A percentile compares a stretch with the other conserved stretches of the same genome.
These are phyloP conservation scores for Neonothopanus nambi DNA, from an alignment of 1,284 basidiomycete genomes.

Conservation along the genomic window DNA sequence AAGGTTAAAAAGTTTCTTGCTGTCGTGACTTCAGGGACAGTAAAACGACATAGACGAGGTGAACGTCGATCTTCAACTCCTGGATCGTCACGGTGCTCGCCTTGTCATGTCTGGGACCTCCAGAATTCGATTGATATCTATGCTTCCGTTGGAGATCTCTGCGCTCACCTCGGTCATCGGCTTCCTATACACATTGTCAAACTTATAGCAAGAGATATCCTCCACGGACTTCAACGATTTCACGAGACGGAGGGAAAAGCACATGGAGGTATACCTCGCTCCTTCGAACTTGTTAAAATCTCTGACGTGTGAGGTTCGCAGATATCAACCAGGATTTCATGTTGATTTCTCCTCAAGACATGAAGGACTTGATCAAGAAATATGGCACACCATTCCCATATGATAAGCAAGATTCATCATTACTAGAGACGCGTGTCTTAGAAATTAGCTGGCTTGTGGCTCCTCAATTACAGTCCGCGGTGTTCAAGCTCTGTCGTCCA, in stretches of 20 bases:
- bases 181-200: constrained; percentile 28
- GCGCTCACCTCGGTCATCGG: constrained; percentile 23
- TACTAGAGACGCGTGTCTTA: no score
- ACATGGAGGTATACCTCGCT: constrained; percentile 22
- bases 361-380: constrained; percentile 23
- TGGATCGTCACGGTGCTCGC: constrained; percentile 13
- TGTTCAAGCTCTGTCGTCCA: constrained; percentile 20
- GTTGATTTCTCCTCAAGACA: constrained; percentile 22
- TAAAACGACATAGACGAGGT: background rate
- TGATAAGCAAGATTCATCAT: no score
- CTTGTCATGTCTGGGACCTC: constrained; percentile 17
- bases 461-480: no score
- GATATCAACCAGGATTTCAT: constrained; percentile 23
- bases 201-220: constrained; percentile 28
- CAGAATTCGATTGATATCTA: constrained; percentile 20
- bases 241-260: constrained; percentile 17
- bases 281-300: background rate
- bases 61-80: background rate
- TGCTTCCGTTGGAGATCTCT: constrained; percentile 23
- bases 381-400: constrained; percentile 16
- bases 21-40: background rate
- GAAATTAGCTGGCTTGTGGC: no score
- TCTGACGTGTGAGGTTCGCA: constrained; percentile 5
- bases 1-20: constrained; percentile 1
- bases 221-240: constrained; percentile 21